Base-by-base conservation (phyloP, 108 stramenopile species). In the Skeletonema menzelii region DNA sequence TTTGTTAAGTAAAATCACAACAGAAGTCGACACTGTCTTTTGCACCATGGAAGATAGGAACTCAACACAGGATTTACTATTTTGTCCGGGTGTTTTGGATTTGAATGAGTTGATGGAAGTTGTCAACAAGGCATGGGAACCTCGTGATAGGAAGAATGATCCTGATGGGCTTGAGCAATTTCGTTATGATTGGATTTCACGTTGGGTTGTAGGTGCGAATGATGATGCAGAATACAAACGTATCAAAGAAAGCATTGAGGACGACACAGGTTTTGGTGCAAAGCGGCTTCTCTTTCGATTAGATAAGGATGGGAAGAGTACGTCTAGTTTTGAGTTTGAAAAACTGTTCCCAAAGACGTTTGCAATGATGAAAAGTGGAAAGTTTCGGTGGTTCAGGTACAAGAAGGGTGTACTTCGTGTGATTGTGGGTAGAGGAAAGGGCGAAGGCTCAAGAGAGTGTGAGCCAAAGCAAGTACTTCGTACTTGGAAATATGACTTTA, bases 341-440 rank as follows among this genome's bases (percentile, higher is more conserved):
- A 63, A 53, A 42, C 62, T 70, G 1, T 80, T 80, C 57, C 79
- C 79, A 22, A 80, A 75, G 73, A 75, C 79, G 13, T 63, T 32
- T 64, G 73, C 61, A 31, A 60, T 63, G 73, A n/a, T 80, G 20
- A 19, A 27, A 8, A 55, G n/a, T 19, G 79, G 73, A 63, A 68
- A 70, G 46, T 62, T 62, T 32, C 79, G 79, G 5, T 80, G 79
- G 79, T 60, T 80, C 63, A 53, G 42, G 15, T 80, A 80, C 26
- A 74, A 70, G 15, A 74, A 70, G 40, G 73, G 67, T 2, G 34
- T 70, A 10, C 42, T 80, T 2, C 73, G 73, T 56, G 73, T 80
- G 2, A 24, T 80, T 14, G 68, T 80, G n/a, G 79, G 73, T 12
- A 14, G 67, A 15, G 79, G 79, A n/a, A 69, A 35, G 47, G 79